These are phyloP conservation scores for Ustanciosporium gigantosporum DNA, from an alignment of 1,284 basidiomycete species.

Conservation along the genomic window DNA sequence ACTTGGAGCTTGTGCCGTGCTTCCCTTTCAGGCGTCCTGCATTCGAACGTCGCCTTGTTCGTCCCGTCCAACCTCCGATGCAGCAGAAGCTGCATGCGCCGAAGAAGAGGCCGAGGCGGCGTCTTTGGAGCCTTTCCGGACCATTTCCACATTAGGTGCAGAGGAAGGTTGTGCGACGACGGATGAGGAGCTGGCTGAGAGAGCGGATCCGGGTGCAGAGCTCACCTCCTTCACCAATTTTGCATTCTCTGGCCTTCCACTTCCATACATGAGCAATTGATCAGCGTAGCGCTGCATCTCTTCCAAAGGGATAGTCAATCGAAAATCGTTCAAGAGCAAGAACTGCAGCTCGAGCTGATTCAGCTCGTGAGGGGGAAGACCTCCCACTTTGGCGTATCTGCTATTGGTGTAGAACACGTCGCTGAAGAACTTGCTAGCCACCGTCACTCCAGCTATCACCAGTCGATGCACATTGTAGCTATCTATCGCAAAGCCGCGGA, in stretches of 20 bases:
- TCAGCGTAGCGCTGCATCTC: conserved; percentile 96
- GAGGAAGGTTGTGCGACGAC: no score
- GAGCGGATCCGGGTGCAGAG: not conserved
- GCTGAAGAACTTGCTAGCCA: conserved; percentile 97
- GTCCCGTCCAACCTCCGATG: not conserved
- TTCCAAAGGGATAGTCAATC: conserved; percentile 79
- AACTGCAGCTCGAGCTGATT: conserved; percentile 98
- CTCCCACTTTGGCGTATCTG: conserved; percentile 96
- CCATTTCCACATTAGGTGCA: no score
- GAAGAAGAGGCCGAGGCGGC: not conserved
- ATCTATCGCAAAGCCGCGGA: conserved; percentile 85
- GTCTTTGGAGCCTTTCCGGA: not conserved
- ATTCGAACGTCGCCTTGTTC: conserved; percentile 28
- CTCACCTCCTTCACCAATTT: conserved; percentile 14
- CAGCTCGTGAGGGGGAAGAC: conserved; percentile 87
- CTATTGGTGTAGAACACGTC: conserved; percentile 99
- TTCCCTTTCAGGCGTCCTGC: conserved; percentile 18
- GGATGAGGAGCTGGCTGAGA: no score
- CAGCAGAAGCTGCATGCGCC: not conserved
- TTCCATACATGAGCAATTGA: conserved; percentile 70
- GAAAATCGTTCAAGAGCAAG: conserved; percentile 91
- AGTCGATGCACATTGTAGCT: conserved; percentile 94
- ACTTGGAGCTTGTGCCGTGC: no score
- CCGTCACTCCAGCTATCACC: conserved; percentile 95
- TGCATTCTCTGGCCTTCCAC: conserved; percentile 27